Percentiles rank a stretch among this genome's conserved stretches.
Evolutionary conservation across 2,329 filamentous ascomycete genomes (phyloP).

Genomic region (Kalmusia sp.): DNA sequence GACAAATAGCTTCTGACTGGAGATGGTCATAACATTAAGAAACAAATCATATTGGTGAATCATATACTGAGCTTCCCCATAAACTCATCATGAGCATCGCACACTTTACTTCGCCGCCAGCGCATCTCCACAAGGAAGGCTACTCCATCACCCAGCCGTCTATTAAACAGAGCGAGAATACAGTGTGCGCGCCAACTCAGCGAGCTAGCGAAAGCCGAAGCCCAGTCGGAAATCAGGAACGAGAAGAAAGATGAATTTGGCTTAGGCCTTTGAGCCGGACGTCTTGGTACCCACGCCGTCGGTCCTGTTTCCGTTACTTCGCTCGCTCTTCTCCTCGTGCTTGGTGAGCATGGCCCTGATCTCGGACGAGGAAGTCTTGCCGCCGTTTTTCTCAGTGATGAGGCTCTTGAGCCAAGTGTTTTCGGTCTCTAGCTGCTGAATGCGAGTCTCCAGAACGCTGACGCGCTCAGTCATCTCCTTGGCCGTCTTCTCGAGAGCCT

Average conservation of each 20-base stretch:
- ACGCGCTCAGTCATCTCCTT: conserved; percentile 60
- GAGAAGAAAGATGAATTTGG: conserved; percentile 29
- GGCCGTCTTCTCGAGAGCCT: conserved; percentile 58
- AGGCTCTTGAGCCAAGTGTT: conserved; percentile 61
- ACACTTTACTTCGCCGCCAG: not conserved
- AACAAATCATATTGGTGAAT: not conserved
- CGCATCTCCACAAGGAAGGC: not conserved
- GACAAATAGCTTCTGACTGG: too few relatives aligned
- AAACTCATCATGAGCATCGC: conserved; percentile 8
- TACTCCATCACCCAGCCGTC: not conserved
- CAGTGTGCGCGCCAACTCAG: not conserved
- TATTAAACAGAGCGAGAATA: conserved; percentile 1
- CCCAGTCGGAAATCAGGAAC: not conserved
- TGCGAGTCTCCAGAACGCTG: conserved; percentile 52
- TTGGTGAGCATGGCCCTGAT: conserved; percentile 43
- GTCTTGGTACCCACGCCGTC: conserved; percentile 47
- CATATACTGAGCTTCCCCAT: not conserved
- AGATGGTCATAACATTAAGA: too few relatives aligned
- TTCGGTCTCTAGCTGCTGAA: conserved; percentile 60
- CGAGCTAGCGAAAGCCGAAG: conserved; percentile 4
- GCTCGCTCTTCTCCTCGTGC: conserved; percentile 40
- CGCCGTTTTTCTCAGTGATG: conserved; percentile 58
- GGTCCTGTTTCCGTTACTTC: conserved; percentile 45
- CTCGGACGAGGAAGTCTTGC: conserved; percentile 39
- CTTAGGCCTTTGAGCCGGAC: conserved; percentile 37